These are phyloP conservation scores for Phytopythium montanum DNA, from an alignment of 352 stramenopile genomes.

Conservation along the genomic window DNA sequence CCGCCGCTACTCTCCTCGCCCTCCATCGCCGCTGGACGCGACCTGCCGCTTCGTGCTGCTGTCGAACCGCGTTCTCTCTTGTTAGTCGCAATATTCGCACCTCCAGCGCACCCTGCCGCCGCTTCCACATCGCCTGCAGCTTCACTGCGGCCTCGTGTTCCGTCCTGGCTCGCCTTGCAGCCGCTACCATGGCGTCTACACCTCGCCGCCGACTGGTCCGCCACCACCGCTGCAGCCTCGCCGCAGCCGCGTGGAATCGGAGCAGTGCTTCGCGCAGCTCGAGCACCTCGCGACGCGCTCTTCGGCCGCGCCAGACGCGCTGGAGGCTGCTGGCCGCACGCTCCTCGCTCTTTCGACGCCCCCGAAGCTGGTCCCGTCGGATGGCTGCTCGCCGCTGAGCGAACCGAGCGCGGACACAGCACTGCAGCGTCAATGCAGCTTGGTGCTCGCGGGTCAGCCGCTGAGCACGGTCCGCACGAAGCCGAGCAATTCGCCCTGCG, in stretches of 20 bases:
- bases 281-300: slow-evolving; percentile 32
- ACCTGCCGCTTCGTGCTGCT: background rate
- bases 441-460: slow-evolving; percentile 34
- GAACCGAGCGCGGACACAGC: slow-evolving; percentile 39
- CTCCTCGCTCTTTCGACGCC: slow-evolving; percentile 26
- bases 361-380: slow-evolving; percentile 32
- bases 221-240: slow-evolving; percentile 52
- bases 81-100: slow-evolving; percentile 36
- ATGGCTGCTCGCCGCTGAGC: slow-evolving; percentile 31
- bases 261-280: slow-evolving; percentile 19
- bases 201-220: slow-evolving; percentile 37
- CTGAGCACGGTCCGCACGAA: slow-evolving; percentile 24
- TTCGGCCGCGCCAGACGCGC: slow-evolving; percentile 28
- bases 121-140: slow-evolving; percentile 59
- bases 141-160: slow-evolving; percentile 45
- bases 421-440: slow-evolving; percentile 63
- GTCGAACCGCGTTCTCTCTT: slow-evolving; percentile 11
- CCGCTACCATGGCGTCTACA: slow-evolving; percentile 33
- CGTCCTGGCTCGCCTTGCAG: slow-evolving; percentile 23
- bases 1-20: background rate
- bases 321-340: slow-evolving; percentile 44
- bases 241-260: slow-evolving; percentile 28
- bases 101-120: slow-evolving; percentile 39
- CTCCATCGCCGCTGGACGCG: slow-evolving; percentile 6
- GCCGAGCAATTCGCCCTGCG: slow-evolving; percentile 11